Percentiles rank a stretch among this genome's conserved stretches.
These are phyloP conservation scores for Pseudohalonectria lignicola DNA, from an alignment of 2,329 filamentous ascomycete genomes.

Conservation along the genomic window DNA sequence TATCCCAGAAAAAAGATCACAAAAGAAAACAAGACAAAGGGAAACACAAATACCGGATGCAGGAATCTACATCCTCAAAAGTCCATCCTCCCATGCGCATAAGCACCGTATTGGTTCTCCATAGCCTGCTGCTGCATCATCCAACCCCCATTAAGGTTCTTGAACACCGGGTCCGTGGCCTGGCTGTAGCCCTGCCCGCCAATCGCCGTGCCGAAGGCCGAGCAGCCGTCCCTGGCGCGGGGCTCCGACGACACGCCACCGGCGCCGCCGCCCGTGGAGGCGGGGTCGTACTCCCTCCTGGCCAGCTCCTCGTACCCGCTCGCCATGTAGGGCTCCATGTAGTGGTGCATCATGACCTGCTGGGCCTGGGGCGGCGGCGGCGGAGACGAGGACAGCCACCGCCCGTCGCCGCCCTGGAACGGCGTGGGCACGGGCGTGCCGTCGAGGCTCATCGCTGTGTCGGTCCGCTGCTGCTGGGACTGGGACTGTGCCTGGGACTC, in stretches of 20 bases:
- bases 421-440: slow-evolving; percentile 33
- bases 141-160: too few relatives aligned
- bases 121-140: slow-evolving; percentile 42
- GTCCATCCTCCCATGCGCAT: slow-evolving; percentile 15
- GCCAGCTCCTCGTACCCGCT: slow-evolving; percentile 68
- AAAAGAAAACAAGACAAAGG: not conserved
- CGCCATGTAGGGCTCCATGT: slow-evolving; percentile 73
- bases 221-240: slow-evolving; percentile 28
- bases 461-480: slow-evolving; percentile 14
- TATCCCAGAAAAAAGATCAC: too few relatives aligned
- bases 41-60: not conserved
- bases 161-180: slow-evolving; percentile 62
- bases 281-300: slow-evolving; percentile 46
- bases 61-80: slow-evolving; percentile 10
- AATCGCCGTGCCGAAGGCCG: slow-evolving; percentile 28
- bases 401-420: slow-evolving; percentile 39
- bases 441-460: slow-evolving; percentile 26
- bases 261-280: slow-evolving; percentile 2
- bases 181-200: slow-evolving; percentile 34
- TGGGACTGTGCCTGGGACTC: slow-evolving; percentile 29
- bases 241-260: slow-evolving; percentile 6
- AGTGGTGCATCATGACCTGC: slow-evolving; percentile 19
- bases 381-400: too few relatives aligned
- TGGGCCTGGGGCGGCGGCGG: too few relatives aligned
- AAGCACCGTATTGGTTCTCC: slow-evolving; percentile 59